phyloP scores from a whole-genome alignment of 345 rosid genomes.

The Rhodamnia argentea region DNA sequence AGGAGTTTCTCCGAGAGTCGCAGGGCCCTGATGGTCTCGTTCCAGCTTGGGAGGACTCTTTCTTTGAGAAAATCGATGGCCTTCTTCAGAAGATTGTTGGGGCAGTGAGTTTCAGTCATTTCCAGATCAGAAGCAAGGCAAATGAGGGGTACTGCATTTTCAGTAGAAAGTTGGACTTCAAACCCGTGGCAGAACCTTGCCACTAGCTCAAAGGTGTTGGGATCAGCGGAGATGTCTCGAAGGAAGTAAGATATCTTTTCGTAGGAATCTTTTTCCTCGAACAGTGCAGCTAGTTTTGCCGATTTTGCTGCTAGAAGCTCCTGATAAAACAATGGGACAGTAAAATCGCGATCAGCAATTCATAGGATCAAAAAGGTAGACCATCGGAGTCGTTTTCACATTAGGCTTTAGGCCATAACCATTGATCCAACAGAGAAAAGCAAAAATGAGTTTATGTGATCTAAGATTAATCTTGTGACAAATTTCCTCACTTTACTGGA shows the following conservation, averaged over 20 bases:
- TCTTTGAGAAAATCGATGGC: slow-evolving; percentile 35
- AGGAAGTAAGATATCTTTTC: slow-evolving; percentile 24
- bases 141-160: slow-evolving; percentile 47
- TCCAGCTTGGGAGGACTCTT: slow-evolving; percentile 64
- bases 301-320: slow-evolving; percentile 56
- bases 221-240: slow-evolving; percentile 38
- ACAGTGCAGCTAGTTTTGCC: slow-evolving; percentile 40
- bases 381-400: background rate
- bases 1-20: slow-evolving; percentile 20
- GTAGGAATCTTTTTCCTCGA: slow-evolving; percentile 23
- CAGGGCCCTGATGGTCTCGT: slow-evolving; percentile 56
- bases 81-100: slow-evolving; percentile 40
- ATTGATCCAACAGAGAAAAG: background rate
- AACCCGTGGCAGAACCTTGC: slow-evolving; percentile 61
- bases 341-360: background rate
- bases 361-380: background rate
- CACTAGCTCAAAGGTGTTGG: slow-evolving; percentile 49
- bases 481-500: slow-evolving; percentile 29
- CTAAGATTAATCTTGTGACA: background rate
- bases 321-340: slow-evolving; percentile 10
- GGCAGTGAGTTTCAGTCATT: slow-evolving; percentile 60
- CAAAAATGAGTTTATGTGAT: background rate
- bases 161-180: slow-evolving; percentile 31
- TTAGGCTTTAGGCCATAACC: background rate
- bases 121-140: slow-evolving; percentile 48